Percentiles rank a stretch among this genome's conserved stretches.
Conservation (phyloP, 495 filamentous ascomycete species). For the Hyaloscypha hepaticicola region DNA sequence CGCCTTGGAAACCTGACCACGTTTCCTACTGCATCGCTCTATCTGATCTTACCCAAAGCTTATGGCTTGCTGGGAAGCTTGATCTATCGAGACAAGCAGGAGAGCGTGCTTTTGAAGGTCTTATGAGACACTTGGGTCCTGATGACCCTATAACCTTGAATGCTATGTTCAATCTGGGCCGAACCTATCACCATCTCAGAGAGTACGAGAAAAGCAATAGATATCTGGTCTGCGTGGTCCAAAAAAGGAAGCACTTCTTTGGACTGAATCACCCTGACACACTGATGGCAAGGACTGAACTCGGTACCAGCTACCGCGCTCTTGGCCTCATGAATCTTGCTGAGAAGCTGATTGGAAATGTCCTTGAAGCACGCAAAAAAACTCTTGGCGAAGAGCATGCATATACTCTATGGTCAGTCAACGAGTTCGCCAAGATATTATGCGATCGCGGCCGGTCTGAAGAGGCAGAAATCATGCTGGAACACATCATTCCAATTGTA, state of each 20-base stretch:
- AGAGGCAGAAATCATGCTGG: neutral
- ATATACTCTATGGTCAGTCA: conserved; percentile 7
- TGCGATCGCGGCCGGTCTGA: neutral
- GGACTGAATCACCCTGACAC: conserved; percentile 5
- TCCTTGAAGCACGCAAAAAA: conserved; percentile 1
- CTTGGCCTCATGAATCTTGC: neutral
- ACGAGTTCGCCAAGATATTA: conserved; percentile 1
- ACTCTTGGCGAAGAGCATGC: conserved; percentile 8
- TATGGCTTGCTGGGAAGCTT: neutral
- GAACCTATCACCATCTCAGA: neutral
- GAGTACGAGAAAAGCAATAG: neutral
- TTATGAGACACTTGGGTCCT: neutral
- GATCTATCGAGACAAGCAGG: neutral
- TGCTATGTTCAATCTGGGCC: neutral
- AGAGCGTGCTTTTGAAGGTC: neutral
- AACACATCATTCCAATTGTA: conserved; percentile 1
- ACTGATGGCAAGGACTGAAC: conserved; percentile 1
- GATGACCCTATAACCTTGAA: conserved; percentile 8
- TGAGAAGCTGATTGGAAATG: neutral
- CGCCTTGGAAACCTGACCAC: conserved; percentile 2
- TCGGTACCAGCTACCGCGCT: neutral
- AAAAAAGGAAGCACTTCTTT: conserved; percentile 1
- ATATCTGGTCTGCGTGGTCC: neutral
- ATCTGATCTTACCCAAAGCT: neutral
- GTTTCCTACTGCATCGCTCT: conserved; percentile 1